Conservation (phyloP, 2,329 filamentous ascomycete genomes). For the Neodidymelliopsis sp. region DNA sequence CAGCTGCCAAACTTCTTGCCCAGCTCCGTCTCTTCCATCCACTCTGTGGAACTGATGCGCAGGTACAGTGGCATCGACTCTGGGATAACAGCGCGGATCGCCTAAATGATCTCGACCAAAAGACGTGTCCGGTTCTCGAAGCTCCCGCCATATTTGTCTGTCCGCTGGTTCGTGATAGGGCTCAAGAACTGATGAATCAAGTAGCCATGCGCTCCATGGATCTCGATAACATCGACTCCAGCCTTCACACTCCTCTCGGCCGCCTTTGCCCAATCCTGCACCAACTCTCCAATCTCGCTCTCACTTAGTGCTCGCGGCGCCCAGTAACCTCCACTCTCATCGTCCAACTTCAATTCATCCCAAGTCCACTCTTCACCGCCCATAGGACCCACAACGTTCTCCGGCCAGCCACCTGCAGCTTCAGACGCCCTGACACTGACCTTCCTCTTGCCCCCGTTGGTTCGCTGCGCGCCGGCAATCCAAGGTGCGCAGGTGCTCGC, state of each 20-base stretch:
- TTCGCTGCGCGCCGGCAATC: conserved; percentile 31
- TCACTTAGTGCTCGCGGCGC: conserved; percentile 48
- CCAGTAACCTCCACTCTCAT: conserved; percentile 46
- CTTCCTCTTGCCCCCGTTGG: conserved; percentile 31
- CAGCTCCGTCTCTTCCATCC: conserved; percentile 45
- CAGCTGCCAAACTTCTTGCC: conserved; percentile 47
- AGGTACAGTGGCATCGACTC: conserved; percentile 46
- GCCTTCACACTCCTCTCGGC: conserved; percentile 47
- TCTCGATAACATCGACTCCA: conserved; percentile 53
- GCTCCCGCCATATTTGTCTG: conserved; percentile 53
- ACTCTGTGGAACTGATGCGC: conserved; percentile 48
- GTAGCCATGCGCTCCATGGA: conserved; percentile 54
- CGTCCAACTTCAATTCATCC: conserved; percentile 44
- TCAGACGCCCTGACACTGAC: conserved; percentile 36
- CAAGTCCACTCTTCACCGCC: conserved; percentile 49
- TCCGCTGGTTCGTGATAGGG: conserved; percentile 51
- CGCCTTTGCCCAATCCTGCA: conserved; percentile 51
- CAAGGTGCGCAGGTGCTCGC: conserved; percentile 44
- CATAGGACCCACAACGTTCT: conserved; percentile 48
- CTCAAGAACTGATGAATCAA: conserved; percentile 53
- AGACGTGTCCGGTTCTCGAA: conserved; percentile 51
- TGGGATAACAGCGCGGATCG: conserved; percentile 44
- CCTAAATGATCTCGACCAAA: conserved; percentile 53
- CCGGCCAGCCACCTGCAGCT: conserved; percentile 47
- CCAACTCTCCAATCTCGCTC: conserved; percentile 49